Base-by-base conservation (phyloP, 1,139 yeast species). In the Zygosaccharomyces pseudobailii region DNA sequence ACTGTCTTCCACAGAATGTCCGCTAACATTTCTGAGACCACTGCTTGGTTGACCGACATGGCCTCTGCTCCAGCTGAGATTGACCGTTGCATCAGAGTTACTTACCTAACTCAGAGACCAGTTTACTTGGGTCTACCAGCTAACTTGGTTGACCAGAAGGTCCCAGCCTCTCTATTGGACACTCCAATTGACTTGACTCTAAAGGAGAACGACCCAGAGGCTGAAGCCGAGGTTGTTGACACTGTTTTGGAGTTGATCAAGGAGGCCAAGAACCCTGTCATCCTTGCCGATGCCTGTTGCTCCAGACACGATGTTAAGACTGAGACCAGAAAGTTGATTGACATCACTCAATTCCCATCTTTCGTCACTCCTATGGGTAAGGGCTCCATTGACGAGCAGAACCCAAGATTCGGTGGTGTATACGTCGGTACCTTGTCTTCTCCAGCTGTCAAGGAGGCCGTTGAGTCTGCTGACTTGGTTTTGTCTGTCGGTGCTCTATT, bases 281-380 rank as follows among this genome's bases (percentile, higher is more conserved):
- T 87, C 57, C 73, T 87, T 59, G 89, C 87, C 40, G 96, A 87
- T 71, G 95, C 96, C 37, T 87, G 95, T 75, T 88, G 90, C 52
- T 72, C 84, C 45, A 79, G 95, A 71, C 95, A 87, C 69, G 75
- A 75, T 55, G 84, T 82, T 59, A 76, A 75, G 61, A 70, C 67
- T 31, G 88, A 84, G 68, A 83, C 86, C 51, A 72, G 70, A 54
- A 68, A 73, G 56, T 76, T 87, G 63, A 84, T 85, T 47, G 79
- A 80, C 57, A 62, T 71, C 45, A 85, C 95, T 41, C 82, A 84
- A 65, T 87, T 82, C 80, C 94, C 95, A 34, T 86, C 84, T 31
- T 87, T 79, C 71, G 85, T 85, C 47, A 87, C 95, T 45, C 95
- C 96, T 55, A 86, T 87, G 95, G 95, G 95, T 70, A 87, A 87